Evolutionary conservation across 1,139 yeast species (phyloP).

Genomic region (Geotrichum restrictum): DNA sequence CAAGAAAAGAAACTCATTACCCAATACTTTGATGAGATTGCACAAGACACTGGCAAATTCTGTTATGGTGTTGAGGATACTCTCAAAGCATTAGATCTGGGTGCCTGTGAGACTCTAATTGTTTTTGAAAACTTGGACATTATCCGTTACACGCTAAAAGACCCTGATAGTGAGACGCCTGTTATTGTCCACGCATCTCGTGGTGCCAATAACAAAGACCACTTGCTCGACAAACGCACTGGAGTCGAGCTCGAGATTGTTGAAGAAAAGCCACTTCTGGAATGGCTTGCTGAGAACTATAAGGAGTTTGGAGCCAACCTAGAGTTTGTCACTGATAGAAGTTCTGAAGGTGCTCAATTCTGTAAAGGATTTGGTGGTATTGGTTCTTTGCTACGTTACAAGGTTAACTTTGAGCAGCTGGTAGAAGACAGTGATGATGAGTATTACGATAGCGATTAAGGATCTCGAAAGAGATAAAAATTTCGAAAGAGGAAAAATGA

Average conservation of each 20-base stretch:
- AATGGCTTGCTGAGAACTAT: conserved; percentile 97
- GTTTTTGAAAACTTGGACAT: conserved; percentile 89
- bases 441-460: conserved; percentile 66
- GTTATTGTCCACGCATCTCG: conserved; percentile 68
- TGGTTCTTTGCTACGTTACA: conserved; percentile 93
- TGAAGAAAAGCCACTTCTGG: conserved; percentile 78
- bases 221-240: conserved; percentile 73
- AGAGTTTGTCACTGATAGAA: conserved; percentile 84
- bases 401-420: conserved; percentile 93
- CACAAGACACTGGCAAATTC: conserved; percentile 94
- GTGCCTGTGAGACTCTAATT: conserved; percentile 89
- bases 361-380: conserved; percentile 98
- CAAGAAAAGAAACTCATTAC: conserved; percentile 96
- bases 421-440: conserved; percentile 87
- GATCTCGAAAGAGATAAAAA: neutral
- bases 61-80: conserved; percentile 98
- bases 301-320: conserved; percentile 89
- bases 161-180: conserved; percentile 67
- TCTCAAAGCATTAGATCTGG: conserved; percentile 88
- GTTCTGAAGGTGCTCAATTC: conserved; percentile 97
- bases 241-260: conserved; percentile 87
- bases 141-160: conserved; percentile 78
- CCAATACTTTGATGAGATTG: conserved; percentile 89
- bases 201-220: conserved; percentile 56
- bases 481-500: conserved; percentile 1